phyloP scores from a whole-genome alignment of 139 green algal genomes.

The Closterium sp. region DNA sequence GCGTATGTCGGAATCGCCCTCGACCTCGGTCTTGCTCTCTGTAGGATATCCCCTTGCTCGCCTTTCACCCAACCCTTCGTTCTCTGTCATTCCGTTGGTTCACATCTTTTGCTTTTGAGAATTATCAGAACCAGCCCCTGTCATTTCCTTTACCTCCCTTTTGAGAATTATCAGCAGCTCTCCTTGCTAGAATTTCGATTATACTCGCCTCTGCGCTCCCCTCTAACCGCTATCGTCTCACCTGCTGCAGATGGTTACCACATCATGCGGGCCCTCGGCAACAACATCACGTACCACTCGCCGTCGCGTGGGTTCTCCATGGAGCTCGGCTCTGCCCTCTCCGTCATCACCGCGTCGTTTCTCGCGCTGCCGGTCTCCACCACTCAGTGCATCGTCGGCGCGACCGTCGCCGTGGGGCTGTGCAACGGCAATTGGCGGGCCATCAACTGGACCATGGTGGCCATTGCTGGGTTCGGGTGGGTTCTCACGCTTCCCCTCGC shows the following conservation, averaged over 20 bases:
- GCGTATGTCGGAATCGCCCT: slow-evolving; percentile 5
- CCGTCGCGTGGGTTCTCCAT: slow-evolving; percentile 67
- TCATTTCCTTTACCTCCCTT: too few species aligned
- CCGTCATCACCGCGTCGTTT: slow-evolving; percentile 57
- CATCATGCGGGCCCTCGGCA: slow-evolving; percentile 65
- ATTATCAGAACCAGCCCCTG: too few species aligned
- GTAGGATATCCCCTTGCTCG: neutral
- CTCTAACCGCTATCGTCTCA: neutral
- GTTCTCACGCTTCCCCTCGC: neutral
- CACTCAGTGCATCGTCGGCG: slow-evolving; percentile 70
- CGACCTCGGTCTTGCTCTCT: neutral
- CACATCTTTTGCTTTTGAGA: too few species aligned
- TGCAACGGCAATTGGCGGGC: slow-evolving; percentile 62
- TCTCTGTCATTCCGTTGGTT: too few species aligned
- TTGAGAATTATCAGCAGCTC: too few species aligned
- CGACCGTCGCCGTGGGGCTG: slow-evolving; percentile 61
- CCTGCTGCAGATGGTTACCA: slow-evolving; percentile 63
- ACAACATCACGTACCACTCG: slow-evolving; percentile 67
- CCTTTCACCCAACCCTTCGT: neutral
- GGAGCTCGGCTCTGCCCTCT: slow-evolving; percentile 62
- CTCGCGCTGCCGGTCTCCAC: slow-evolving; percentile 70
- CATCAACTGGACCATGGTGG: neutral
- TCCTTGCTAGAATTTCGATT: too few species aligned
- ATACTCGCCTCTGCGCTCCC: neutral
- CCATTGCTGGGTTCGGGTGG: neutral